Evolutionary conservation across 2,329 filamentous ascomycete genomes (phyloP).

Genomic region (Pseudonectria buxi): DNA sequence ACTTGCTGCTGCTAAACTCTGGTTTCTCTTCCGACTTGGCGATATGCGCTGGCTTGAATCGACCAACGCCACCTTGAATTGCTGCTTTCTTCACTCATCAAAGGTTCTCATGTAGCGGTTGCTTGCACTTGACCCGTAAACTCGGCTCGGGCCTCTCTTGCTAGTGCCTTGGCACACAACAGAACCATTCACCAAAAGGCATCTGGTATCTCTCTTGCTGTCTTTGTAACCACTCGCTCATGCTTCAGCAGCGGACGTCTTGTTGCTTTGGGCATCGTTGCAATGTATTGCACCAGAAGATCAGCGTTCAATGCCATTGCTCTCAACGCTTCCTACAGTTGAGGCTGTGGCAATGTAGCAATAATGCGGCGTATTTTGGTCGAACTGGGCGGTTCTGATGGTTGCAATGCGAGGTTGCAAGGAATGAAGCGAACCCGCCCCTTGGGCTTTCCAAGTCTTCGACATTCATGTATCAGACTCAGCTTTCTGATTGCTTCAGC

Average conservation of each 20-base stretch:
- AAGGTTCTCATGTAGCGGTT: too few relatives aligned
- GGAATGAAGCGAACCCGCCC: slow-evolving; percentile 15
- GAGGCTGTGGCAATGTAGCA: not conserved
- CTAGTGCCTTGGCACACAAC: too few relatives aligned
- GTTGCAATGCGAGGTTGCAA: not conserved
- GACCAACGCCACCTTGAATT: slow-evolving; percentile 18
- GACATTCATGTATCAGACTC: slow-evolving; percentile 8
- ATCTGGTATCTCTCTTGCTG: not conserved
- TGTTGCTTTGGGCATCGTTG: not conserved
- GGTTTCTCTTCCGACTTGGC: slow-evolving; percentile 1
- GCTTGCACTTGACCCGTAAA: too few relatives aligned
- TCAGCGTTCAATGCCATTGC: slow-evolving; percentile 4
- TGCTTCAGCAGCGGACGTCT: not conserved
- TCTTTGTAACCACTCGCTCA: not conserved
- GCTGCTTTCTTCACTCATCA: too few relatives aligned
- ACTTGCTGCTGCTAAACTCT: slow-evolving; percentile 10
- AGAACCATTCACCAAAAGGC: too few relatives aligned
- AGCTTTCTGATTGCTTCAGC: slow-evolving; percentile 2
- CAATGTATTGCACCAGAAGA: slow-evolving; percentile 7
- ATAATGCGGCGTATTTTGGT: slow-evolving; percentile 17
- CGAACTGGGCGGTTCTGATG: slow-evolving; percentile 13
- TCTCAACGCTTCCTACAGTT: slow-evolving; percentile 1
- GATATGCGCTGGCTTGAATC: slow-evolving; percentile 11
- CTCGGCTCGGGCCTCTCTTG: too few relatives aligned
- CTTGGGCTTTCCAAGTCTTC: slow-evolving; percentile 7